Conservation (phyloP, 257 asterid genomes). For the Marsdenia floribunda region DNA sequence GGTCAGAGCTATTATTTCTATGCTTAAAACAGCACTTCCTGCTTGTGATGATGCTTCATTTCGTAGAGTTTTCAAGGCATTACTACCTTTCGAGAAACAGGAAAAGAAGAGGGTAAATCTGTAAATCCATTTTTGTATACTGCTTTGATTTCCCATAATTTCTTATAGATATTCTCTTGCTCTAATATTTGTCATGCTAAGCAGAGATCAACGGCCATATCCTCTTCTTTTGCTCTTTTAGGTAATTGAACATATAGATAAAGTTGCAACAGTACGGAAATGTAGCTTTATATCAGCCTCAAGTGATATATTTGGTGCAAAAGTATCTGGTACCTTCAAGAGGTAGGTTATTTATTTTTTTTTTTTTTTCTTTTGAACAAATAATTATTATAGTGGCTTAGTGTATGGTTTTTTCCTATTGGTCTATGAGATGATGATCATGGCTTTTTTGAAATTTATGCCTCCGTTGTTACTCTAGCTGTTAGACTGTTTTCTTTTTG, state of each 20-base stretch:
- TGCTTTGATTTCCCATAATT: conserved; percentile 1
- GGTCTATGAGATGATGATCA: not conserved
- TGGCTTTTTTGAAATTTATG: not conserved
- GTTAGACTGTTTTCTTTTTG: not conserved
- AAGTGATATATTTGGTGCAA: conserved; percentile 77
- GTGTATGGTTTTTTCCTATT: not conserved
- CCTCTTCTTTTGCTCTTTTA: conserved; percentile 32
- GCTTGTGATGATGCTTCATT: conserved; percentile 71
- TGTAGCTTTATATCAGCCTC: conserved; percentile 90
- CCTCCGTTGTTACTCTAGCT: not conserved
- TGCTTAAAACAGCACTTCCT: conserved; percentile 83
- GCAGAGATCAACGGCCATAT: conserved; percentile 6
- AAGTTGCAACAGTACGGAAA: conserved; percentile 75
- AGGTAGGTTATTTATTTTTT: conserved; percentile 42
- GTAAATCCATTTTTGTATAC: conserved; percentile 30
- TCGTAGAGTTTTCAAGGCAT: conserved; percentile 79
- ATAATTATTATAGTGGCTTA: not conserved
- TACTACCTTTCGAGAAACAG: conserved; percentile 78
- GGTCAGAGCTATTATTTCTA: conserved; percentile 69
- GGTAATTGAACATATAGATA: conserved; percentile 85
- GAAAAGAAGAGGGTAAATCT: conserved; percentile 73
- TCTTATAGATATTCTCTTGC: not conserved
- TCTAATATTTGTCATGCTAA: not conserved
- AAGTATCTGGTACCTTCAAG: conserved; percentile 87
- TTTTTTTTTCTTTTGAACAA: conserved; percentile 2